Evolutionary conservation across 2,329 filamentous ascomycete genomes (phyloP), one percentile per base, ranked within the genome.

Genomic region (Hypomyces rosellus): DNA sequence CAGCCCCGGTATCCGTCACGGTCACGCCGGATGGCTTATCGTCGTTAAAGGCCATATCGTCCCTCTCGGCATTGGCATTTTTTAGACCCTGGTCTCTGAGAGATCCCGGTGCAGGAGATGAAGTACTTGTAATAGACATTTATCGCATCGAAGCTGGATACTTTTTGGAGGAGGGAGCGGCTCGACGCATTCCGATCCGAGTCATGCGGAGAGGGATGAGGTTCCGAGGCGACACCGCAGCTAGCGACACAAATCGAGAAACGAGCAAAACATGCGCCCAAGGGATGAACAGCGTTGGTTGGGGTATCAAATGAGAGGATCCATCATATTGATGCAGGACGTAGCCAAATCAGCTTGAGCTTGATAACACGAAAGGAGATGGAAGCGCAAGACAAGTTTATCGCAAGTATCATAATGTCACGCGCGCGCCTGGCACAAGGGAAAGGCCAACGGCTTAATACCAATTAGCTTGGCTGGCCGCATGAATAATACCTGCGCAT

Each of bases 1-100:
- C 42, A n/a, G 33, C 30, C 20, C 25, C 50, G 42, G 34, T 34
- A 34, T 14, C 16, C 18, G 50, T 49, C 46, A 20, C 20, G 20
- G 20, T 20, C 20, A 52, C 22, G 50, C 46, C 42, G 50, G 46
- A 39, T 44, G 46, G 37, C 46, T 39, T 48, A 34, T 52, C 22
- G 16, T 36, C 45, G 45, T 46, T 20, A 38, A 37, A 45, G 34
- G 46, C 39, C 50, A 52, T 52, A 40, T 45, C 42, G 36, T 39
- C 30, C n/a, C 33, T 20, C 25, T 33, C 43, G 22, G 15, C 16
- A 12, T 41, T 45, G 46, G 46, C 50, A 52, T 52, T 42, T 41
- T 52, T 52, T 45, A 49, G 22, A 33, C 37, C 22, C 14, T 14
- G 45, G 33, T 45, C 45, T 48, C 6, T 36, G 22, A 36, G 34